Evolutionary conservation across 306 rosid genomes (phyloP).

Genomic region (Ormosia semicastrata): DNA sequence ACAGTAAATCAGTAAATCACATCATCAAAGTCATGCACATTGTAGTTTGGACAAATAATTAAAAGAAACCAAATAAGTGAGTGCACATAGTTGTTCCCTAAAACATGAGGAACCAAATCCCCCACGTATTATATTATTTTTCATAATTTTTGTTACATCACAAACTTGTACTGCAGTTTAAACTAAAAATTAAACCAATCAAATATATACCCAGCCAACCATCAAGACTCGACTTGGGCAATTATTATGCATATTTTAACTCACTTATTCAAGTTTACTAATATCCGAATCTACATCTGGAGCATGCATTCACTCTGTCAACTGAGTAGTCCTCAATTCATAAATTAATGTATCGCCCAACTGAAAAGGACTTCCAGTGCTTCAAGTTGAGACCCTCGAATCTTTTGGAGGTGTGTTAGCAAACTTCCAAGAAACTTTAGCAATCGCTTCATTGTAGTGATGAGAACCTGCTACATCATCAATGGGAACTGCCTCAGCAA

Average conservation of each 20-base stretch:
- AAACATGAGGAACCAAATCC: no score
- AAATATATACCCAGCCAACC: neutral
- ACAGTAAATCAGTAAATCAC: no score
- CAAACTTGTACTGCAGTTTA: neutral
- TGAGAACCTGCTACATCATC: conserved; percentile 55
- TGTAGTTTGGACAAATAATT: no score
- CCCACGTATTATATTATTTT: neutral
- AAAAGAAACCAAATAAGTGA: neutral
- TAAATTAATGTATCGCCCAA: neutral
- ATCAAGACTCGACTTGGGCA: neutral
- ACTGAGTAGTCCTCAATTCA: neutral
- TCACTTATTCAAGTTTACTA: neutral
- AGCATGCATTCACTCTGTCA: neutral
- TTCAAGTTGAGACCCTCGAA: conserved; percentile 14
- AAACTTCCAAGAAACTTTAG: conserved; percentile 31
- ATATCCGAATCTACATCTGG: neutral
- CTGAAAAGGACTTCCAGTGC: conserved; percentile 26
- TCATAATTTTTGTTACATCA: neutral
- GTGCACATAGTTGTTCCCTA: no score
- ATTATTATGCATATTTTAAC: neutral
- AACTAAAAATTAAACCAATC: neutral
- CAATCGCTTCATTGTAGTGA: neutral
- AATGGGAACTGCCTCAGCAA: conserved; percentile 47
- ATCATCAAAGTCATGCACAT: neutral
- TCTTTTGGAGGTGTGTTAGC: conserved; percentile 57